Conservation (phyloP, 805 yeast species). For the Phaffomyces antillensis region DNA sequence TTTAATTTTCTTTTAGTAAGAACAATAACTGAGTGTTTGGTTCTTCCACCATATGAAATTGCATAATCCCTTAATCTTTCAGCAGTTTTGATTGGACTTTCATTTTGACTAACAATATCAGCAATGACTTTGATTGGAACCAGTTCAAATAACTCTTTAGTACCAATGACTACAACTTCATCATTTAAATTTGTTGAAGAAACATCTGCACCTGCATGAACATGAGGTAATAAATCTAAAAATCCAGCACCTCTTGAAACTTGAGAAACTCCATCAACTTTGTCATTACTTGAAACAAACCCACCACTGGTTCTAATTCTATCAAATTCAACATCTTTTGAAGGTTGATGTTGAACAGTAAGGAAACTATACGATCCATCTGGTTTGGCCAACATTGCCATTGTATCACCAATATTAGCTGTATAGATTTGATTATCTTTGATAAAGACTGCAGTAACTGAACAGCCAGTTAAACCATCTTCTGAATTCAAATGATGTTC, state of each 20-base stretch:
- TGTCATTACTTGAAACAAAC: conserved; percentile 76
- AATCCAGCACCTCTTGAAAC: conserved; percentile 93
- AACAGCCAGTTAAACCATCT: conserved; percentile 76
- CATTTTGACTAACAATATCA: conserved; percentile 76
- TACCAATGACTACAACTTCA: conserved; percentile 79
- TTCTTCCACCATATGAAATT: conserved; percentile 80
- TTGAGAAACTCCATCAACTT: conserved; percentile 72
- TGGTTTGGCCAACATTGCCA: conserved; percentile 68
- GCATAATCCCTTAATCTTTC: conserved; percentile 92
- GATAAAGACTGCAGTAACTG: conserved; percentile 76
- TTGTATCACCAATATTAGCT: conserved; percentile 89
- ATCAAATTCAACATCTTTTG: conserved; percentile 69
- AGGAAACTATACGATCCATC: conserved; percentile 76
- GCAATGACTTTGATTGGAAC: conserved; percentile 81
- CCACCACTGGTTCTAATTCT: conserved; percentile 91
- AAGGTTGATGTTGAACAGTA: conserved; percentile 80
- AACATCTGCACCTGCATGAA: conserved; percentile 82
- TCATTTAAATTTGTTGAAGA: conserved; percentile 58
- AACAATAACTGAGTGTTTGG: conserved; percentile 75
- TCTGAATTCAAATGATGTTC: conserved; percentile 47
- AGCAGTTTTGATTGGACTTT: conserved; percentile 86
- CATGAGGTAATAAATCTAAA: conserved; percentile 76
- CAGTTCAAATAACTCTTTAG: conserved; percentile 78
- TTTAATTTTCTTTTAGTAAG: conserved; percentile 52
- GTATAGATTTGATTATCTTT: conserved; percentile 63